Evolutionary conservation across 306 rosid species (phyloP).

Genomic region (Cucumis hystrix): DNA sequence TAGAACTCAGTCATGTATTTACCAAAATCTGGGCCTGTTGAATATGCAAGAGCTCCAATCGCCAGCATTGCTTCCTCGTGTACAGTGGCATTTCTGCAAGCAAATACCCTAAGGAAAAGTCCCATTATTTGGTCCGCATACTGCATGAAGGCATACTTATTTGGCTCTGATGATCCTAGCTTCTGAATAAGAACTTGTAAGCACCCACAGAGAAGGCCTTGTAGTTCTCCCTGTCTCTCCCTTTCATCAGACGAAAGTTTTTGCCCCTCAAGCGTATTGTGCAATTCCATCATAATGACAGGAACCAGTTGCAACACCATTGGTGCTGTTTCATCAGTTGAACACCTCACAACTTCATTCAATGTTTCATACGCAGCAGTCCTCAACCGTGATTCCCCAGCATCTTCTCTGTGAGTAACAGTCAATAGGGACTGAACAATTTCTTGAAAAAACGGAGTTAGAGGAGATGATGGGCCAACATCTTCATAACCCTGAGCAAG

Average conservation of each 20-base stretch:
- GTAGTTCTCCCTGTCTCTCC: slow-evolving; percentile 61
- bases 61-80: slow-evolving; percentile 98
- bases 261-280: slow-evolving; percentile 65
- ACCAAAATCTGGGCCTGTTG: slow-evolving; percentile 60
- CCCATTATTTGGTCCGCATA: slow-evolving; percentile 78
- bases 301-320: slow-evolving; percentile 69
- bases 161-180: slow-evolving; percentile 60
- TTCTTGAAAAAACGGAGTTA: slow-evolving; percentile 72
- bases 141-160: slow-evolving; percentile 60
- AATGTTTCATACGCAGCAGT: slow-evolving; percentile 74
- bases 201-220: slow-evolving; percentile 89
- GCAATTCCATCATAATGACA: slow-evolving; percentile 70
- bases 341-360: slow-evolving; percentile 82
- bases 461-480: slow-evolving; percentile 42
- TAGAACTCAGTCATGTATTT: slow-evolving; percentile 76
- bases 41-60: slow-evolving; percentile 83
- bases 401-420: slow-evolving; percentile 77
- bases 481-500: slow-evolving; percentile 91
- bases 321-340: slow-evolving; percentile 65
- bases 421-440: slow-evolving; percentile 66
- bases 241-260: slow-evolving; percentile 73
- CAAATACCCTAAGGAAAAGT: slow-evolving; percentile 68
- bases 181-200: slow-evolving; percentile 82
- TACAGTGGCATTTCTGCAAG: slow-evolving; percentile 79
- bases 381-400: slow-evolving; percentile 71